Evolutionary conservation across 1,284 basidiomycete species (phyloP).

Genomic region (Mycosarcoma mackinlayi): DNA sequence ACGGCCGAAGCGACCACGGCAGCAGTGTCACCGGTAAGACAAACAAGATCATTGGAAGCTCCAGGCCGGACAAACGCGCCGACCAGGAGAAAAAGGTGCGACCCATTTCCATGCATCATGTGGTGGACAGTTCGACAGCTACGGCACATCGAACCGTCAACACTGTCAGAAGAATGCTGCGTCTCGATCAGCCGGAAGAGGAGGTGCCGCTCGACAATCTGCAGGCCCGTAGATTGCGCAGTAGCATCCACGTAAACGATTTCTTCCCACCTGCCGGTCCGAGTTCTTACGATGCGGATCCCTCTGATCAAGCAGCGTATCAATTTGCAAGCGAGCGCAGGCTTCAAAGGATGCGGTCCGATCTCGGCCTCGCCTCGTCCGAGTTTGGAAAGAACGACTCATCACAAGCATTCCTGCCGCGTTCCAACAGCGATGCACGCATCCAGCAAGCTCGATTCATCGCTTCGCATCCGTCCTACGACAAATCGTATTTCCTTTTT

Average conservation of each 20-base stretch:
- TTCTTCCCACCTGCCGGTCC: conserved; percentile 24
- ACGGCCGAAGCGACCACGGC: conserved; percentile 21
- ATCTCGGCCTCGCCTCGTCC: conserved; percentile 58
- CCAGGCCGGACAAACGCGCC: conserved; percentile 11
- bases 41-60: conserved; percentile 51
- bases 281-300: conserved; percentile 36
- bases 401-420: conserved; percentile 59
- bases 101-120: conserved; percentile 31
- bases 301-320: conserved; percentile 63
- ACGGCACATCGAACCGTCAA: conserved; percentile 46
- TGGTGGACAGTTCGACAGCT: conserved; percentile 28
- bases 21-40: conserved; percentile 10
- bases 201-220: conserved; percentile 74
- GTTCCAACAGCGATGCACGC: conserved; percentile 76
- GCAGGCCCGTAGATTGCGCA: conserved; percentile 50
- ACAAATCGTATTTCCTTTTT: conserved; percentile 90
- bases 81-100: conserved; percentile 34
- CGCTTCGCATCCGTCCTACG: conserved; percentile 86
- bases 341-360: conserved; percentile 70
- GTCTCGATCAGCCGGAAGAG: conserved; percentile 73
- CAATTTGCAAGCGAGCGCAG: conserved; percentile 75
- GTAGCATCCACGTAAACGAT: conserved; percentile 51
- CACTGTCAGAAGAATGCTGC: conserved; percentile 51
- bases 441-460: conserved; percentile 89
- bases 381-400: conserved; percentile 31